These are phyloP conservation scores for Halophytophthora polymorphica DNA, from an alignment of 352 stramenopile genomes.

Conservation along the genomic window DNA sequence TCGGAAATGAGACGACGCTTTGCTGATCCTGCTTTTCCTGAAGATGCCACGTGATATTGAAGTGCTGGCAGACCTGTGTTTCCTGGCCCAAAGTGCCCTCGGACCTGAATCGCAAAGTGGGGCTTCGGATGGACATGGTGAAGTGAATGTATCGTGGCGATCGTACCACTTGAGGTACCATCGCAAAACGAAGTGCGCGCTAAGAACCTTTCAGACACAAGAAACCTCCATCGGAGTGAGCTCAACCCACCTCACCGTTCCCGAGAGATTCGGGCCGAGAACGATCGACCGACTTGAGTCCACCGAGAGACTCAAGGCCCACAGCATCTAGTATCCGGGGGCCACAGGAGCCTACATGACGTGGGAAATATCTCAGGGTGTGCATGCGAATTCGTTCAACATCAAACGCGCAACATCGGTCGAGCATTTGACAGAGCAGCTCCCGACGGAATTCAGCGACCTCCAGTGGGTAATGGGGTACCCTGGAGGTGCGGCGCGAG, in stretches of 20 bases:
- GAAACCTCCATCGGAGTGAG: no score
- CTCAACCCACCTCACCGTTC: no score
- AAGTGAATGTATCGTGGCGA: conserved; percentile 14
- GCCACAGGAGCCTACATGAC: conserved; percentile 15
- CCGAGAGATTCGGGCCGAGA: conserved; percentile 6
- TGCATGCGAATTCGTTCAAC: conserved; percentile 38
- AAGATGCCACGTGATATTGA: conserved; percentile 34
- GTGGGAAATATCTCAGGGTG: conserved; percentile 23
- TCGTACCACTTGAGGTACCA: conserved; percentile 17
- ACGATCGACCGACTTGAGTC: conserved; percentile 21
- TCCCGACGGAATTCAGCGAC: conserved; percentile 15
- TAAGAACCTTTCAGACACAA: no score
- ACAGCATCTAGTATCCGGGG: conserved; percentile 43
- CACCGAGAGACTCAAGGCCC: conserved; percentile 6
- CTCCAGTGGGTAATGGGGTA: conserved; percentile 49
- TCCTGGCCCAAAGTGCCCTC: conserved; percentile 33
- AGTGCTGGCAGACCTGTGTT: conserved; percentile 33
- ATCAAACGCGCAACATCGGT: conserved; percentile 20
- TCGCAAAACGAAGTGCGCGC: no score
- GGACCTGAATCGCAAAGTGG: no score
- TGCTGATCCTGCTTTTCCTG: conserved; percentile 46
- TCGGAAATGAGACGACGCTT: conserved; percentile 8
- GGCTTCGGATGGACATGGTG: background rate
- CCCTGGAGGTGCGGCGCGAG: conserved; percentile 29
- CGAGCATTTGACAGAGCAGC: conserved; percentile 27